Conservation (phyloP, 2,329 filamentous ascomycete genomes). For the Cercospora sp. region DNA sequence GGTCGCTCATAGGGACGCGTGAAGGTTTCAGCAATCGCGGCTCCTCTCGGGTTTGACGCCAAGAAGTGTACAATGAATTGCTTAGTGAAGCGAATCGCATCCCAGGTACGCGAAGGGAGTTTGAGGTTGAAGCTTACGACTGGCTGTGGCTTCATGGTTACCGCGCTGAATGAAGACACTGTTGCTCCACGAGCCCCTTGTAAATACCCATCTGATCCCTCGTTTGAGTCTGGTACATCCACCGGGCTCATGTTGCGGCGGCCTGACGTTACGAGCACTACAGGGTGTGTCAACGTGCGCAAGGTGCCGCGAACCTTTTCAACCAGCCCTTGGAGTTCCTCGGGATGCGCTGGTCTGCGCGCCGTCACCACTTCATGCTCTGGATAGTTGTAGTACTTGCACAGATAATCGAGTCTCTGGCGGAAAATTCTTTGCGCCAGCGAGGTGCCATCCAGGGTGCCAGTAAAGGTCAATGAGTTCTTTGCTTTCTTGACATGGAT, state of each 20-base stretch:
- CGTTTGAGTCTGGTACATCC: not conserved
- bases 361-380: not conserved
- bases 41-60: slow-evolving; percentile 32
- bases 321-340: not conserved
- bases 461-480: not conserved
- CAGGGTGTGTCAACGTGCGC: slow-evolving; percentile 58
- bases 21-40: slow-evolving; percentile 38
- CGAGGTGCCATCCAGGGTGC: not conserved
- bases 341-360: not conserved
- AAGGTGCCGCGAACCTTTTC: slow-evolving; percentile 15
- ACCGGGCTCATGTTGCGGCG: not conserved
- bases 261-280: slow-evolving; percentile 55
- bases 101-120: slow-evolving; percentile 56
- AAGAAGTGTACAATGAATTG: slow-evolving; percentile 57
- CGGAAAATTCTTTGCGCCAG: not conserved
- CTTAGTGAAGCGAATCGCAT: slow-evolving; percentile 48
- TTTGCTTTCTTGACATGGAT: not conserved
- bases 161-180: slow-evolving; percentile 62
- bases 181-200: slow-evolving; percentile 53
- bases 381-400: not conserved
- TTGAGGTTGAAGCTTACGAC: slow-evolving; percentile 64
- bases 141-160: slow-evolving; percentile 56
- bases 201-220: not conserved
- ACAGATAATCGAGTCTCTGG: not conserved
- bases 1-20: slow-evolving; percentile 31